Conservation (phyloP, 1,284 basidiomycete genomes). For the Fomitopsis palustris region DNA sequence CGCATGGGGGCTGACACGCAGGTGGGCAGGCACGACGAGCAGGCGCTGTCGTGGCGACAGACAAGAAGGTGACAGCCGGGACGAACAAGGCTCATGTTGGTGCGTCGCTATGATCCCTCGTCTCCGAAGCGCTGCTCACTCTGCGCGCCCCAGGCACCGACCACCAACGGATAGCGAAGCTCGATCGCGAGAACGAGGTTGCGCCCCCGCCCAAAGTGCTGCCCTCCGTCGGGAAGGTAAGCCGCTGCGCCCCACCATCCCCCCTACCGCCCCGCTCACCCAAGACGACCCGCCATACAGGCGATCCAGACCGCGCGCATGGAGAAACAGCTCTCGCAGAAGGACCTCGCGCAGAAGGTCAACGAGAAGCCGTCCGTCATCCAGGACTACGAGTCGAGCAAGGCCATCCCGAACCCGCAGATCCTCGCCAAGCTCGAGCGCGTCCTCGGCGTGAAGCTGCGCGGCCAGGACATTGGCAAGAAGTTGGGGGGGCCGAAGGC, state of each 20-base stretch:
- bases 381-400: constrained; percentile 88
- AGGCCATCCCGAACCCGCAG: constrained; percentile 88
- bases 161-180: constrained; percentile 90
- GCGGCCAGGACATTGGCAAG: constrained; percentile 83
- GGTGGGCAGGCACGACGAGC: constrained; percentile 57
- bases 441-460: constrained; percentile 85
- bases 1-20: neutral
- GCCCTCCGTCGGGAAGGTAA: constrained; percentile 77
- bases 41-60: constrained; percentile 72
- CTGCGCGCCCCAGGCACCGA: constrained; percentile 65
- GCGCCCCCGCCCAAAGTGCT: constrained; percentile 89
- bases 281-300: constrained; percentile 31
- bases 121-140: neutral
- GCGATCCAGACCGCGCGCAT: constrained; percentile 84
- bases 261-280: neutral
- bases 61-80: constrained; percentile 69
- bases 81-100: constrained; percentile 73
- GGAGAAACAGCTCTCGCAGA: constrained; percentile 82
- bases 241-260: constrained; percentile 23
- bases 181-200: constrained; percentile 95
- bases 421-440: constrained; percentile 93
- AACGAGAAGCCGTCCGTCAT: constrained; percentile 89
- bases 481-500: constrained; percentile 77
- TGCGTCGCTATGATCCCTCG: constrained; percentile 26
- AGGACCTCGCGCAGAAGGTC: constrained; percentile 91